Conservation (phyloP, 2,329 filamentous ascomycete genomes). For the Corinectria fuckeliana region DNA sequence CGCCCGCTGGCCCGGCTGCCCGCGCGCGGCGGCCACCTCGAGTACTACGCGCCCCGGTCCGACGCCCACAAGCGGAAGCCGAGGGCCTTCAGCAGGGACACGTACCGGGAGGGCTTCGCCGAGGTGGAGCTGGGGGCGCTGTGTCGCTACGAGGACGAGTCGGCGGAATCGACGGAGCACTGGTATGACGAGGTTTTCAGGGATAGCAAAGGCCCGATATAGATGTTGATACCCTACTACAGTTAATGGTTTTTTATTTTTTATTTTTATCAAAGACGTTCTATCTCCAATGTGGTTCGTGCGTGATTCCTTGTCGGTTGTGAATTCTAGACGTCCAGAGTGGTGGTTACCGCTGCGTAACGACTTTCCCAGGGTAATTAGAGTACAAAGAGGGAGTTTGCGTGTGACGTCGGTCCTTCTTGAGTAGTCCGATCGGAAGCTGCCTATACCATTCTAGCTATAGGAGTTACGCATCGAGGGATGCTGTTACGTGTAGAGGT, state of each 20-base stretch:
- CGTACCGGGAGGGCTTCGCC: neutral
- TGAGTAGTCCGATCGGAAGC: too few species aligned
- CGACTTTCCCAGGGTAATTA: too few species aligned
- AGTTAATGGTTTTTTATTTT: neutral
- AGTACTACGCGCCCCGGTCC: neutral
- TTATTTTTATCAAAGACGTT: too few species aligned
- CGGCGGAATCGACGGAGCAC: neutral
- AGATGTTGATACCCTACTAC: neutral
- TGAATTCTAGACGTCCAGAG: too few species aligned
- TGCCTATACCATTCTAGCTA: too few species aligned
- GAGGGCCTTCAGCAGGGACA: neutral
- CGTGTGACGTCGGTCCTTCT: too few species aligned
- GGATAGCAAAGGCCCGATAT: slow-evolving; percentile 6
- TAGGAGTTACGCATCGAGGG: too few species aligned
- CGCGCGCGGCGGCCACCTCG: neutral
- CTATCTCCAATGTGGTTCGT: too few species aligned
- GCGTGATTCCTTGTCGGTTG: neutral
- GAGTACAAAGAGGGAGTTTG: too few species aligned
- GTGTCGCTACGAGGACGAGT: neutral
- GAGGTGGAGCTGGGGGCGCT: neutral
- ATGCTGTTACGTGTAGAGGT: too few species aligned
- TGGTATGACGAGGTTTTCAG: slow-evolving; percentile 17
- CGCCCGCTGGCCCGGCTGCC: neutral
- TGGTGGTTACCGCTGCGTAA: too few species aligned
- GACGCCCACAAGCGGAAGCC: slow-evolving; percentile 2